Evolutionary conservation across 805 yeast species (phyloP).

Genomic region (Cephaloascus albidus): DNA sequence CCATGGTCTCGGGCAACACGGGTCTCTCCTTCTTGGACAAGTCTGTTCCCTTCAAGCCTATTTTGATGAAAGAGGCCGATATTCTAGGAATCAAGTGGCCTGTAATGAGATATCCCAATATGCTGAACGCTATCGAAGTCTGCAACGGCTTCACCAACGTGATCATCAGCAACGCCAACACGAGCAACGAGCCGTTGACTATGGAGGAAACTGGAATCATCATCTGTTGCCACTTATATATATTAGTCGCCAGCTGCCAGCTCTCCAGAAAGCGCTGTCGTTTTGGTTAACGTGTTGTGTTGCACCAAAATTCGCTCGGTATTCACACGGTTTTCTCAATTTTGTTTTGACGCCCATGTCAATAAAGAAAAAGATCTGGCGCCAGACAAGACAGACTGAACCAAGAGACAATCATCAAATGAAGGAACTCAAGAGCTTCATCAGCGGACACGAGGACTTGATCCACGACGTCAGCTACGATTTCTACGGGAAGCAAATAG

Average conservation of each 20-base stretch:
- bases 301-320: too few species aligned
- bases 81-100: constrained; percentile 57
- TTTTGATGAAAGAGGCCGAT: constrained; percentile 55
- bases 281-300: too few species aligned
- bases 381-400: too few species aligned
- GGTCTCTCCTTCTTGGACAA: constrained; percentile 70
- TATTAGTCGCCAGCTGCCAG: too few species aligned
- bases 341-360: too few species aligned
- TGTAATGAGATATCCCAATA: constrained; percentile 58
- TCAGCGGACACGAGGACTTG: constrained; percentile 88
- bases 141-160: constrained; percentile 32
- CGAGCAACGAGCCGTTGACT: neutral
- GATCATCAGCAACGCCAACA: constrained; percentile 1
- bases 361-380: too few species aligned
- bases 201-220: too few species aligned
- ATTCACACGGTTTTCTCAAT: too few species aligned
- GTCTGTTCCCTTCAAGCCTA: constrained; percentile 84
- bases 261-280: too few species aligned
- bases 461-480: constrained; percentile 88
- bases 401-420: too few species aligned
- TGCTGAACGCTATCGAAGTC: constrained; percentile 57
- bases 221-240: too few species aligned
- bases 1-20: constrained; percentile 82
- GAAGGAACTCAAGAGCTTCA: constrained; percentile 52
- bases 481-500: constrained; percentile 85